Conservation (phyloP, 768 basidiomycete genomes). For the Auricularia cornea region DNA sequence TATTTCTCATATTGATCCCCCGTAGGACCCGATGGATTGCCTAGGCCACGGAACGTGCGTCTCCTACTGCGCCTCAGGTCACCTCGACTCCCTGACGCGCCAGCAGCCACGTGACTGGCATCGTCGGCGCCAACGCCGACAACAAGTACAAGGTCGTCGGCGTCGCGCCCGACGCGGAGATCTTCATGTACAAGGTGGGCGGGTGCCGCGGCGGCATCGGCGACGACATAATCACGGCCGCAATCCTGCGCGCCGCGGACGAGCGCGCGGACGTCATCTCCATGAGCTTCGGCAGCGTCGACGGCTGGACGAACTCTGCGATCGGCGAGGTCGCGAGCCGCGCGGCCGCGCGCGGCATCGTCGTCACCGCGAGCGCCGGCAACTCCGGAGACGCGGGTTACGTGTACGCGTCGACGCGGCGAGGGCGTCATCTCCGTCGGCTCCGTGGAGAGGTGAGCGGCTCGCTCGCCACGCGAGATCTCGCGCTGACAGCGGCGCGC, state of each 20-base stretch:
- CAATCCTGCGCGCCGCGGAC: slow-evolving; percentile 6
- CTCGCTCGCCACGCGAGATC: too few relatives aligned
- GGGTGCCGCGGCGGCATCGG: slow-evolving; percentile 13
- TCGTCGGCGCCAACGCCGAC: slow-evolving; percentile 20
- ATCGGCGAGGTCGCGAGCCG: neutral
- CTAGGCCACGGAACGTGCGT: slow-evolving; percentile 7
- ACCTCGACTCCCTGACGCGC: too few relatives aligned
- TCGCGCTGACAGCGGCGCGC: too few relatives aligned
- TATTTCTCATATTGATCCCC: too few relatives aligned
- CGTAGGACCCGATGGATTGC: slow-evolving; percentile 9
- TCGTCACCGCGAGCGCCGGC: slow-evolving; percentile 2
- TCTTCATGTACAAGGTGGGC: slow-evolving; percentile 17
- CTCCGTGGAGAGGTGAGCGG: too few relatives aligned
- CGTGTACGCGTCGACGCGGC: neutral
- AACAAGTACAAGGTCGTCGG: slow-evolving; percentile 29
- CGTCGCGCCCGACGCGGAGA: slow-evolving; percentile 26
- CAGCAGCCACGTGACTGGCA: slow-evolving; percentile 12
- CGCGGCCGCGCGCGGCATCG: neutral
- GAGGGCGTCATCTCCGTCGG: slow-evolving; percentile 3
- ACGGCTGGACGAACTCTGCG: slow-evolving; percentile 7
- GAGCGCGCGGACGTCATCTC: slow-evolving; percentile 29
- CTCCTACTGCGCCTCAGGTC: too few relatives aligned
- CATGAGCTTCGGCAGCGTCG: slow-evolving; percentile 23
- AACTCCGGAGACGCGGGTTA: slow-evolving; percentile 1
- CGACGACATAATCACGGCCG: slow-evolving; percentile 11